A percentile compares a stretch with the other conserved stretches of the same genome.
phyloP scores from a whole-genome alignment of 1,139 yeast genomes.

The Geotrichum bryndzae region DNA sequence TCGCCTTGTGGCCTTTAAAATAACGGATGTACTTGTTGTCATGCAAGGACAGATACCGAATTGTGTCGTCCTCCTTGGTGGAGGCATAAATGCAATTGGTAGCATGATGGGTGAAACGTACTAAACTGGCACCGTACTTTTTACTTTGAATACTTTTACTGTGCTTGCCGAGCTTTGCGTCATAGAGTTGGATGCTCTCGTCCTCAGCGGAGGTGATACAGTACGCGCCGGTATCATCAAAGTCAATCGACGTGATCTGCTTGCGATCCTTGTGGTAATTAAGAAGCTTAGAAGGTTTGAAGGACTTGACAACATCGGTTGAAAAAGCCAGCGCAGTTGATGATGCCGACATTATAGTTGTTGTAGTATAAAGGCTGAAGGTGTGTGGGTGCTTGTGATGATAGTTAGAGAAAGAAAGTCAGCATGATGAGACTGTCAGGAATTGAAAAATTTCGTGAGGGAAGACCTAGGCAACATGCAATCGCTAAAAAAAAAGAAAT shows the following conservation, averaged over 20 bases:
- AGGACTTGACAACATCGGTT: conserved; percentile 42
- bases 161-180: conserved; percentile 57
- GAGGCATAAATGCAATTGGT: conserved; percentile 77
- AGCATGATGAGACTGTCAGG: neutral
- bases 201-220: conserved; percentile 66
- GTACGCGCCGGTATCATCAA: conserved; percentile 78
- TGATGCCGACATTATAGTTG: conserved; percentile 3
- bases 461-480: neutral
- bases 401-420: neutral
- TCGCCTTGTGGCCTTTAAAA: conserved; percentile 77
- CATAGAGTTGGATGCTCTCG: conserved; percentile 79
- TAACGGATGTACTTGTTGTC: conserved; percentile 78
- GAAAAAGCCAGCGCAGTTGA: conserved; percentile 33
- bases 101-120: conserved; percentile 73
- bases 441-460: neutral
- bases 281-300: conserved; percentile 55
- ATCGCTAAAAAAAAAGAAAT: neutral
- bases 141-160: conserved; percentile 60
- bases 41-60: conserved; percentile 65
- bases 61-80: conserved; percentile 57
- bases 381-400: neutral
- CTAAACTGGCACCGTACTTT: conserved; percentile 88
- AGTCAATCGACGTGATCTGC: conserved; percentile 73
- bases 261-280: conserved; percentile 46
- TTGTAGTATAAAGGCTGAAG: neutral